These are phyloP conservation scores for Phytophthora colocasiae DNA, from an alignment of 352 stramenopile genomes.

Conservation along the genomic window DNA sequence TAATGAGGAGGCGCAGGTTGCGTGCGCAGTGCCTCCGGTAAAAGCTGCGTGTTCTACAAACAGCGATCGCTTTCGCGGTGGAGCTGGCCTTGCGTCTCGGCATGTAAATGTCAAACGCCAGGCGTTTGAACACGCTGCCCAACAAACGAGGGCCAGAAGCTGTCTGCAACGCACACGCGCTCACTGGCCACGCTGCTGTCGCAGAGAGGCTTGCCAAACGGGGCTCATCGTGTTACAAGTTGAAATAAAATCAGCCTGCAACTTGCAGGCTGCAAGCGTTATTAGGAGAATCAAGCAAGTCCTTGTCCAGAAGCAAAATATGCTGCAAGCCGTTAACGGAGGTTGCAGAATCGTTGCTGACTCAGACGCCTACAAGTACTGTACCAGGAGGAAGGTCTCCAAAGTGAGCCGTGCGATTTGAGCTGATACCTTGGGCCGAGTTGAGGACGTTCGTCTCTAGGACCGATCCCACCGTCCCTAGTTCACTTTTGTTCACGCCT, in stretches of 20 bases:
- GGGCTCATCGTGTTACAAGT: neutral
- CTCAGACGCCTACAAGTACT: too few relatives aligned
- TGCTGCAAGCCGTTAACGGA: neutral
- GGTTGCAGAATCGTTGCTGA: neutral
- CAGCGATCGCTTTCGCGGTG: neutral
- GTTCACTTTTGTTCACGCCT: too few relatives aligned
- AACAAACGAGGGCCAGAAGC: constrained; percentile 4
- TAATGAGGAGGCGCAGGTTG: constrained; percentile 10
- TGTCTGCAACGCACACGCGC: constrained; percentile 11
- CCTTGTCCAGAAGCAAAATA: neutral
- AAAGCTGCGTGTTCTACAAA: constrained; percentile 7
- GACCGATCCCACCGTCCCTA: too few relatives aligned
- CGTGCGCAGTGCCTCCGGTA: constrained; percentile 10
- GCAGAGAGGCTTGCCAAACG: neutral
- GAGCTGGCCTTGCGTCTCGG: neutral
- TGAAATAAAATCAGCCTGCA: constrained; percentile 26
- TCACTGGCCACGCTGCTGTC: neutral
- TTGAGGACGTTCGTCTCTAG: too few relatives aligned
- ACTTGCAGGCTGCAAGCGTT: too few relatives aligned
- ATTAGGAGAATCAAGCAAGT: neutral
- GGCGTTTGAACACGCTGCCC: neutral
- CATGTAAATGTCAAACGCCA: neutral
- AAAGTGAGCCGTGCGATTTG: too few relatives aligned
- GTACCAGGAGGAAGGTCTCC: too few relatives aligned
- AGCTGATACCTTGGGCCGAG: too few relatives aligned